These are phyloP conservation scores for Odonthalia washingtoniensis DNA, from an alignment of 31 red algal species.

Conservation along the genomic window DNA sequence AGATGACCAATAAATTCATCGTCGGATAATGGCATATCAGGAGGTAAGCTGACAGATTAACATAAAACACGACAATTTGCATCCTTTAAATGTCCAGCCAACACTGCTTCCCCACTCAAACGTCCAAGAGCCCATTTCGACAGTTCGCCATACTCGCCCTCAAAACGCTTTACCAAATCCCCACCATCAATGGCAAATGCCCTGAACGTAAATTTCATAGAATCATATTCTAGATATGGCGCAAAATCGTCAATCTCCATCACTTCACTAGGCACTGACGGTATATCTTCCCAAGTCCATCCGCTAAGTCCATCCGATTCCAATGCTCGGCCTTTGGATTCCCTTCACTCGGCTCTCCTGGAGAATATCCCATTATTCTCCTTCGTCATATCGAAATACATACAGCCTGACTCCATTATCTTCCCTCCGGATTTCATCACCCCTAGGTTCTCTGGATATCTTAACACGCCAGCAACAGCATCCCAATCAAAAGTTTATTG, in stretches of 20 bases:
- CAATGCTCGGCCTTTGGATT: slow-evolving; percentile 67
- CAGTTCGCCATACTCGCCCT: slow-evolving; percentile 53
- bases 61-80: slow-evolving; percentile 66
- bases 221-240: slow-evolving; percentile 64
- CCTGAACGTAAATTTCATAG: too few relatives aligned
- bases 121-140: slow-evolving; percentile 51
- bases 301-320: slow-evolving; percentile 48
- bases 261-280: slow-evolving; percentile 55
- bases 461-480: slow-evolving; percentile 67
- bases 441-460: slow-evolving; percentile 41
- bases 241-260: slow-evolving; percentile 68
- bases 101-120: slow-evolving; percentile 68
- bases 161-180: slow-evolving; percentile 60
- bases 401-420: slow-evolving; percentile 39
- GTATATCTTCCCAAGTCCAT: not conserved
- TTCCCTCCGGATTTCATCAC: slow-evolving; percentile 46
- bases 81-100: slow-evolving; percentile 66
- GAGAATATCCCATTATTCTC: slow-evolving; percentile 52
- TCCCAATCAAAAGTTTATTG: slow-evolving; percentile 73
- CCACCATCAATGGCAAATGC: slow-evolving; percentile 48
- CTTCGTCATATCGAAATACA: slow-evolving; percentile 74
- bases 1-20: not conserved
- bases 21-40: slow-evolving; percentile 13
- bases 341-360: slow-evolving; percentile 40
- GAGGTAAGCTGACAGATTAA: slow-evolving; percentile 55